A percentile compares a stretch with the other conserved stretches of the same genome.
These are phyloP conservation scores for Epichloe coenophiala DNA, from an alignment of 2,329 filamentous ascomycete species.

Conservation along the genomic window DNA sequence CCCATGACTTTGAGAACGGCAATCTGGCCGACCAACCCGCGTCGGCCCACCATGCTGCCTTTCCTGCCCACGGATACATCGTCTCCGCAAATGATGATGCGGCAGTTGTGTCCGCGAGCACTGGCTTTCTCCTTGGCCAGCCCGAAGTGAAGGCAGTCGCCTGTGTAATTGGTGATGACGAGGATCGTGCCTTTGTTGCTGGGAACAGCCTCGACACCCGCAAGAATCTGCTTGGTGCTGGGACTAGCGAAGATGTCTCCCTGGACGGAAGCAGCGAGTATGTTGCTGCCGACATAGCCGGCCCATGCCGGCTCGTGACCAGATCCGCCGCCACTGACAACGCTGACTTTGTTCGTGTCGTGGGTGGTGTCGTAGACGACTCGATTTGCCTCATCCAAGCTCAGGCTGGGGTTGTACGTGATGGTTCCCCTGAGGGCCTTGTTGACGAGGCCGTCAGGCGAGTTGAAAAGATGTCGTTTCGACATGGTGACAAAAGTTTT, in stretches of 20 bases:
- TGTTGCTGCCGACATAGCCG: slow-evolving; percentile 48
- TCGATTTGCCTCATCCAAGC: slow-evolving; percentile 35
- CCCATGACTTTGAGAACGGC: slow-evolving; percentile 45
- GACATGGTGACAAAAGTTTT: slow-evolving; percentile 23
- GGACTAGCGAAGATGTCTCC: slow-evolving; percentile 53
- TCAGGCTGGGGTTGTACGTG: slow-evolving; percentile 36
- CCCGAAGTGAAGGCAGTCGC: slow-evolving; percentile 49
- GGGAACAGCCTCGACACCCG: slow-evolving; percentile 41
- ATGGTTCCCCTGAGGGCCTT: slow-evolving; percentile 38
- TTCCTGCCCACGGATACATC: slow-evolving; percentile 50
- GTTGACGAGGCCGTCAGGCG: slow-evolving; percentile 38
- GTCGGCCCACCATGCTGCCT: slow-evolving; percentile 43
- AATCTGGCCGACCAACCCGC: slow-evolving; percentile 49
- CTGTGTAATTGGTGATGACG: slow-evolving; percentile 52
- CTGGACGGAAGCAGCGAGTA: slow-evolving; percentile 46
- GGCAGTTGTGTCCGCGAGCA: slow-evolving; percentile 37
- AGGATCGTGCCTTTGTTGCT: slow-evolving; percentile 42
- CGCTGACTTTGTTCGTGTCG: slow-evolving; percentile 29
- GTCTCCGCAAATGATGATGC: slow-evolving; percentile 49
- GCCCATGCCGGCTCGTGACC: slow-evolving; percentile 50
- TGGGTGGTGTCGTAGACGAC: slow-evolving; percentile 36
- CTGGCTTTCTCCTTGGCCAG: slow-evolving; percentile 45
- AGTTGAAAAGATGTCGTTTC: slow-evolving; percentile 37
- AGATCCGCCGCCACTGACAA: slow-evolving; percentile 42
- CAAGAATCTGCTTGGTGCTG: slow-evolving; percentile 48